phyloP scores from a whole-genome alignment of 2,329 filamentous ascomycete species.

The Colletotrichum siamense region DNA sequence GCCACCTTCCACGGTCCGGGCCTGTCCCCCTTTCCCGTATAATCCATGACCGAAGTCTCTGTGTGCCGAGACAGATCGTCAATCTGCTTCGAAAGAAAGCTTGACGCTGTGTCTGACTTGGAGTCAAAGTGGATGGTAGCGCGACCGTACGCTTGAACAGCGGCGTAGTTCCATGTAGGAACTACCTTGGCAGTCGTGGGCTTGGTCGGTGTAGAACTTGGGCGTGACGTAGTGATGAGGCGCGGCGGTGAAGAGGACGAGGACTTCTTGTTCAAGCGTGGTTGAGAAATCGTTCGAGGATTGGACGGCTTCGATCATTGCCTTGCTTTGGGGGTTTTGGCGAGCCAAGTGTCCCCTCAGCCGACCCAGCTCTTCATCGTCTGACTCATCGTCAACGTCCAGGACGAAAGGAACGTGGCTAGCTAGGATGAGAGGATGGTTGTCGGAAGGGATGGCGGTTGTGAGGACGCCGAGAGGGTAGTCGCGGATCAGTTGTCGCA shows the following conservation, averaged over 20 bases:
- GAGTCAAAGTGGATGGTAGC: conserved; percentile 59
- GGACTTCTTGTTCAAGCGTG: conserved; percentile 57
- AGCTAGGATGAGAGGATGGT: conserved; percentile 57
- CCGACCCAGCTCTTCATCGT: conserved; percentile 43
- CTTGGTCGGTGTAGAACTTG: conserved; percentile 72
- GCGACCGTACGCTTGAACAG: conserved; percentile 67
- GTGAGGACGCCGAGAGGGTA: conserved; percentile 69
- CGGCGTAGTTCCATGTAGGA: conserved; percentile 74
- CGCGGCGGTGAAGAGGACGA: conserved; percentile 67
- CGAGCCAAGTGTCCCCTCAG: conserved; percentile 68
- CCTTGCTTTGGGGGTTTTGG: conserved; percentile 68
- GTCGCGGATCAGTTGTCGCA: conserved; percentile 62
- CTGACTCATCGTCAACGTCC: conserved; percentile 49
- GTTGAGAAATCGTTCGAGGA: conserved; percentile 4
- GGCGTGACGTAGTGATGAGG: conserved; percentile 70
- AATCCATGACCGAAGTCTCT: conserved; percentile 63
- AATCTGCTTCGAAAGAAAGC: conserved; percentile 58
- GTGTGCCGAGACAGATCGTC: conserved; percentile 54
- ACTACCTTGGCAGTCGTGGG: conserved; percentile 69
- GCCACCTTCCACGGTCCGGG: conserved; percentile 58
- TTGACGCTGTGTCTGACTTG: conserved; percentile 45
- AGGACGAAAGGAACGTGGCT: conserved; percentile 67
- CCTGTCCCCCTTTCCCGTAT: conserved; percentile 41
- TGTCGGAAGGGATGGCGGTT: conserved; percentile 60
- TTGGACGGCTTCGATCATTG: conserved; percentile 53